Base-by-base conservation (phyloP, 371 early-diverging fungal species). In the Rhizopus stolonifer region DNA sequence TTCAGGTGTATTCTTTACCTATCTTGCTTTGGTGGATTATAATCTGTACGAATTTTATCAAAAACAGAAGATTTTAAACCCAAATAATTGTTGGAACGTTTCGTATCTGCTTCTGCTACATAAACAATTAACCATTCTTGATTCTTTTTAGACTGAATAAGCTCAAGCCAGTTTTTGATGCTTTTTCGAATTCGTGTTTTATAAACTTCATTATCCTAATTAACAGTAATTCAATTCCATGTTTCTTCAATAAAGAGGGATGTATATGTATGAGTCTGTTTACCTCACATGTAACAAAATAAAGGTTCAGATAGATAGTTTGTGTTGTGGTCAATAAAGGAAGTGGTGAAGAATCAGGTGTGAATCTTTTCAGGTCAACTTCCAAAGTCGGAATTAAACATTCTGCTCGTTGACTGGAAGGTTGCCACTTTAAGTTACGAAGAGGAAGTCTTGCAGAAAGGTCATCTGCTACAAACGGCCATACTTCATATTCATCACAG, bases 121-220 rank as follows among this genome's bases (percentile, higher is more conserved):
- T 93, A 89, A 4, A 95, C 89, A 50, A 96, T 86, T 29, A 93
- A 62, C 94, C 95, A 95, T 68, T 94, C 95, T 67, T 94, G 93
- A 53, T 87, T 88, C 74, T 89, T 90, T 54, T 89, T 89, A 15
- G 80, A 73, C 11, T 77, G 73, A 14, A 91, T 84, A 9, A 80
- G 66, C 46, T 86, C 85, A 8, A 91, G 70, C 97, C 97, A 98
- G 4, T 84, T 80, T 25, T 88, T 80, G 54, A 93, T 89, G 46
- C 88, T 88, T 36, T 83, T 83, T 43, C 82, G 73, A 8, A 92
- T 82, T 11, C 74, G 77, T 6, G 74, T 75, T 58, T 87, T 92
- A 77, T 96, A 95, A 1, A 74, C 58, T 39, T 97, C 96, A 32
- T 79, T 79, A 56, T 97, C 98, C 84, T 88, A 60, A 3, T 9